Percentiles rank a stretch among this genome's conserved stretches.
phyloP scores from a whole-genome alignment of 2,329 filamentous ascomycete genomes.

The Chaetomium olivaceum region DNA sequence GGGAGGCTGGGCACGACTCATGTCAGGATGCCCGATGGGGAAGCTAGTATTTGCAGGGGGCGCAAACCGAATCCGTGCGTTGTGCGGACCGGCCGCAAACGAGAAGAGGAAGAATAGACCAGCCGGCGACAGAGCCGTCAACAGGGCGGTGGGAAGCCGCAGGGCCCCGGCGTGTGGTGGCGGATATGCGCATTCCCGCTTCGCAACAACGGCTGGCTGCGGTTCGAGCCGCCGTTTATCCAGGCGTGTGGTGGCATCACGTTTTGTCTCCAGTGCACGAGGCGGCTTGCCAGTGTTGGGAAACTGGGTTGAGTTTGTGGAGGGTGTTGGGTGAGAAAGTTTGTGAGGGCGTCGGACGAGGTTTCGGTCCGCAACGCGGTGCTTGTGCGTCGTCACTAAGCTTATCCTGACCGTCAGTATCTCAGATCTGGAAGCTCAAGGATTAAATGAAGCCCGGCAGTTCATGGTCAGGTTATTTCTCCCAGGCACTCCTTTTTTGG shows the following conservation, averaged over 20 bases:
- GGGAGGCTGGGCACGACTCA: conserved; percentile 8
- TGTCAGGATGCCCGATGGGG: conserved; percentile 18
- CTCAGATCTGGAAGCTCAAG: neutral
- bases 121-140: conserved; percentile 9
- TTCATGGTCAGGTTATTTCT: neutral
- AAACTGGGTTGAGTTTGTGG: conserved; percentile 8
- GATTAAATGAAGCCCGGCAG: neutral
- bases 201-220: conserved; percentile 32
- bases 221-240: conserved; percentile 29
- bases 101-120: neutral
- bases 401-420: conserved; percentile 26
- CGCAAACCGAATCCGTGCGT: neutral
- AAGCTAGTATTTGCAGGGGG: neutral
- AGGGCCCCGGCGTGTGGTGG: conserved; percentile 27
- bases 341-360: conserved; percentile 25
- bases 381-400: conserved; percentile 29
- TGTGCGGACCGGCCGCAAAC: conserved; percentile 14
- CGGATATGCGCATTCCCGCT: conserved; percentile 33
- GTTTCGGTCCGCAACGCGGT: conserved; percentile 22
- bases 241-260: conserved; percentile 16
- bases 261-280: conserved; percentile 10
- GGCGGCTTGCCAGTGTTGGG: conserved; percentile 3
- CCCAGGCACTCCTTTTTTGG: too few species aligned
- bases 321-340: conserved; percentile 16
- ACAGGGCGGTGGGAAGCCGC: conserved; percentile 8